A percentile compares a stretch with the other conserved stretches of the same genome.
Conservation (phyloP, 2,329 filamentous ascomycete species). For the Xylaria hypoxylon region DNA sequence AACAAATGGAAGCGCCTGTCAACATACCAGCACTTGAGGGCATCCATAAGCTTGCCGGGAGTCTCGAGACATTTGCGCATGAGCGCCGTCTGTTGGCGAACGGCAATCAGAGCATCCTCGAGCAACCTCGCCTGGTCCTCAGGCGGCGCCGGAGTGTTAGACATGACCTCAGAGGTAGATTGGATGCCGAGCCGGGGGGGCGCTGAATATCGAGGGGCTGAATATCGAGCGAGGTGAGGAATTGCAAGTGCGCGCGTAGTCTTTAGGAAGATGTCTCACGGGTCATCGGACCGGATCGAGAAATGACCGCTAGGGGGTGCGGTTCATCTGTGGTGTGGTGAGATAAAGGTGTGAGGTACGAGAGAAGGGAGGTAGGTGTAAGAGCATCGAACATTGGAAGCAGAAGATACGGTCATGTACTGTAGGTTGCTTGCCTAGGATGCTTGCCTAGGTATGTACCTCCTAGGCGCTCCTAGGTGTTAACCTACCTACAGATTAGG, state of each 20-base stretch:
- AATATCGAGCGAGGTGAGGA: slow-evolving; percentile 13
- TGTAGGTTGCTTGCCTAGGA: too few species aligned
- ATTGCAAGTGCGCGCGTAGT: slow-evolving; percentile 33
- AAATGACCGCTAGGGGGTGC: slow-evolving; percentile 18
- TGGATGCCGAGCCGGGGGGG: slow-evolving; percentile 16
- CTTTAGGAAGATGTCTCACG: slow-evolving; percentile 19
- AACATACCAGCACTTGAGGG: slow-evolving; percentile 96
- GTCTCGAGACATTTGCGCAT: slow-evolving; percentile 99
- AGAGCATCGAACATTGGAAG: neutral
- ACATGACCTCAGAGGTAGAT: slow-evolving; percentile 47
- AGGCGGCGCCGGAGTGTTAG: slow-evolving; percentile 69
- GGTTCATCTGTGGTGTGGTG: slow-evolving; percentile 22
- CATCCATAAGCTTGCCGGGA: slow-evolving; percentile 99
- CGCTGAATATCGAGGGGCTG: too few species aligned
- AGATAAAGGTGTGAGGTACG: slow-evolving; percentile 4
- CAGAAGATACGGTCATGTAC: neutral
- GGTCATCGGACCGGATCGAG: slow-evolving; percentile 32
- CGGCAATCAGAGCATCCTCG: slow-evolving; percentile 95
- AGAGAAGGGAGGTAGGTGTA: neutral
- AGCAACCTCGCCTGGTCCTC: slow-evolving; percentile 92
- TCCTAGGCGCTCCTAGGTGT: too few species aligned
- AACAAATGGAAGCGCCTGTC: neutral
- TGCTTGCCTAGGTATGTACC: too few species aligned
- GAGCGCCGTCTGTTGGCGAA: slow-evolving; percentile 94
- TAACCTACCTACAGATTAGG: too few species aligned